A percentile compares a stretch with the other conserved stretches of the same genome.
These are phyloP conservation scores for Auriscalpium microsporum DNA, from an alignment of 768 basidiomycete genomes.

Conservation along the genomic window DNA sequence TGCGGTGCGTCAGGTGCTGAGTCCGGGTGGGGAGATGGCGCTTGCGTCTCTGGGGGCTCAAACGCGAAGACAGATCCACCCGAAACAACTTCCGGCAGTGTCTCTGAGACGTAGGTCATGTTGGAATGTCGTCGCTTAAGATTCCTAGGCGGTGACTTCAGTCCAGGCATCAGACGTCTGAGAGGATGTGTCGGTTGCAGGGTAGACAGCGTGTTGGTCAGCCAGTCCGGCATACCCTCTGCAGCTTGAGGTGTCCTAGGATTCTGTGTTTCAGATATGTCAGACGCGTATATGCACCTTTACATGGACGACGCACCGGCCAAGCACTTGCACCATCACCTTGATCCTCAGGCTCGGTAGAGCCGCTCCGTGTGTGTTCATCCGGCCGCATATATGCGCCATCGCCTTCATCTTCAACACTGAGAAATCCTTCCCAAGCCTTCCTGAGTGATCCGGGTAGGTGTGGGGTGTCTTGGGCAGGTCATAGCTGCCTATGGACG, in stretches of 20 bases:
- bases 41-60: background rate
- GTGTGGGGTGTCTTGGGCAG: constrained; percentile 34
- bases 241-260: constrained; percentile 4
- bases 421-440: constrained; percentile 33
- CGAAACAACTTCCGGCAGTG: background rate
- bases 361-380: background rate
- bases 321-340: background rate
- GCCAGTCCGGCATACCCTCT: constrained; percentile 45
- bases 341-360: constrained; percentile 2
- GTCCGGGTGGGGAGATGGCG: background rate
- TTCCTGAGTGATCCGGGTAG: constrained; percentile 27
- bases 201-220: constrained; percentile 41
- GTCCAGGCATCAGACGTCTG: constrained; percentile 27
- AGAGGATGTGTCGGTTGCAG: constrained; percentile 40
- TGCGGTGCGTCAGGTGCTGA: background rate
- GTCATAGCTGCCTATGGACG: constrained; percentile 35
- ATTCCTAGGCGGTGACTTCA: background rate
- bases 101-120: background rate
- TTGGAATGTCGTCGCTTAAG: background rate
- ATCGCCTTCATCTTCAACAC: constrained; percentile 33
- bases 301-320: constrained; percentile 1
- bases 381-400: background rate
- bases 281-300: background rate
- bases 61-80: constrained; percentile 6
- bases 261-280: background rate